Evolutionary conservation across 2,329 filamentous ascomycete genomes (phyloP), one percentile per base, ranked within the genome.

Genomic region (Fusarium sp.): DNA sequence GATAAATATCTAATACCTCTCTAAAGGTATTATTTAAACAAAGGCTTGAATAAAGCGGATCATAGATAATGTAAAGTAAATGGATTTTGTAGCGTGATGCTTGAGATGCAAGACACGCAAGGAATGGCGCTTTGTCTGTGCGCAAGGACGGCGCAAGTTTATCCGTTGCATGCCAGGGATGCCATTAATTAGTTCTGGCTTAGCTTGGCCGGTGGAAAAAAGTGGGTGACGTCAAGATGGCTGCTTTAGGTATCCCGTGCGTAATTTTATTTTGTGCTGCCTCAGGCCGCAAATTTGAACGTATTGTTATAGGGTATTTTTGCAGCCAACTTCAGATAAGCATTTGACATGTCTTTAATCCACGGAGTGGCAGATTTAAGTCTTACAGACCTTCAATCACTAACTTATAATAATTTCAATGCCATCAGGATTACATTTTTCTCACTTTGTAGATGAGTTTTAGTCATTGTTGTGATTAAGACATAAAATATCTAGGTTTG

Each of bases 221-320:
- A 9, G 11, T 6, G 3, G 13, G 5, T 18, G 17, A 9, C n/a
- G 18, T 6, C 5, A 47, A 28, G 26, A 28, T 31, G 1, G 5
- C 26, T 22, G 3, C 14, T 48, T 15, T 48, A 17, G 20, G 45
- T 48, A 48, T 15, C 17, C 45, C 26, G 26, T 10, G 3, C 18
- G 7, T 20, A 4, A 15, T 28, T 28, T 0, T 6, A 17, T 14
- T 22, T 15, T 0, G 0, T 0, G 0, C 24, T 47, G 44, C 44
- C 44, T 47, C 18, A 47, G 44, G 44, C 44, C 24, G 22, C 11
- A n/a, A 33, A 20, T n/a, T 9, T 33, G 10, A 26, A 6, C 5
- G 7, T 5, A 20, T 12, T 39, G 35, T 24, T 38, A 6, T 38
- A 39, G 51, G 51, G 35, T 54, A 28, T 28, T 54, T 36, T 28